Conservation (phyloP, 192 early-diverging fungal species). For the Backusella liffmaniae region DNA sequence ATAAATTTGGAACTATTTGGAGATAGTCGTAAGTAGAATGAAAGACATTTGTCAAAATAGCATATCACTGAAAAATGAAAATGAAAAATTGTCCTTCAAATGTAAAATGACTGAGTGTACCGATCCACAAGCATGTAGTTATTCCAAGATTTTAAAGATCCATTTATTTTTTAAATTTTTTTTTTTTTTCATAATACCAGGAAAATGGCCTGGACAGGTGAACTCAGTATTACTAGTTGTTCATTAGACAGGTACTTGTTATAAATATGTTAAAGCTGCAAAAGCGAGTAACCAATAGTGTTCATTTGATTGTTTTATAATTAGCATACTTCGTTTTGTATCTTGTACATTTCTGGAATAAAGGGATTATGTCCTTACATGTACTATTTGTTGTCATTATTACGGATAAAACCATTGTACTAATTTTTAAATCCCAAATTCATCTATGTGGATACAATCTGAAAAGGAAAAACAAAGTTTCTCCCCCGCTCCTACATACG, state of each 20-base stretch:
- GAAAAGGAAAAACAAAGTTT: background rate
- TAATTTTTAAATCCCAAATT: background rate
- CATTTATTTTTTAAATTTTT: slow-evolving; percentile 3
- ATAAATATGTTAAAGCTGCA: background rate
- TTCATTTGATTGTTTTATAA: background rate
- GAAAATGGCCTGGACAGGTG: background rate
- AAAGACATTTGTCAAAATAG: background rate
- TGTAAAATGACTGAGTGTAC: background rate
- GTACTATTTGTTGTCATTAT: background rate
- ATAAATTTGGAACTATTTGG: background rate
- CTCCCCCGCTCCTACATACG: background rate
- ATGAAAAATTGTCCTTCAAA: background rate
- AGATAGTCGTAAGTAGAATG: background rate
- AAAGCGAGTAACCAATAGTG: background rate
- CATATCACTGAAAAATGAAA: background rate
- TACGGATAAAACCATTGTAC: background rate
- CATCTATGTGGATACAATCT: background rate
- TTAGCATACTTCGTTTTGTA: background rate
- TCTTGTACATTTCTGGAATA: background rate
- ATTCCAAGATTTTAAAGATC: background rate
- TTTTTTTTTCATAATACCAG: background rate
- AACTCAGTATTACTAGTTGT: background rate
- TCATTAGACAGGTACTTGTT: background rate
- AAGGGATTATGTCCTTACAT: background rate
- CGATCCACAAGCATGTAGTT: background rate